A percentile compares a stretch with the other conserved stretches of the same genome.
Evolutionary conservation across 441 rosid genomes (phyloP).

Genomic region (Eruca vesicaria): DNA sequence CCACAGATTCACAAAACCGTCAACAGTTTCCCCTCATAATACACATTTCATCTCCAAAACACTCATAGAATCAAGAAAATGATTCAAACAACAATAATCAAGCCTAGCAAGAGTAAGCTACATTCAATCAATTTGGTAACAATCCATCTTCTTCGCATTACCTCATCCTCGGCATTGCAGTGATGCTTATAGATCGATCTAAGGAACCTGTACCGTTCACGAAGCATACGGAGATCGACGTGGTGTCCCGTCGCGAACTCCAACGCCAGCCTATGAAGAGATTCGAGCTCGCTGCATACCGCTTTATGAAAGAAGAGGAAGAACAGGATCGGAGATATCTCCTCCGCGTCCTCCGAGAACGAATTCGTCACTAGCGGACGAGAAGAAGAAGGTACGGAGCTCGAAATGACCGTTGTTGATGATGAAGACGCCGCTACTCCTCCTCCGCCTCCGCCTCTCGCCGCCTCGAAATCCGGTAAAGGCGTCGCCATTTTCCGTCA

Average conservation of each 20-base stretch:
- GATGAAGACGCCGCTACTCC: conserved; percentile 32
- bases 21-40: conserved; percentile 9
- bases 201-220: conserved; percentile 55
- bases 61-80: conserved; percentile 9
- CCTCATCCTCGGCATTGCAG: conserved; percentile 81
- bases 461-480: conserved; percentile 61
- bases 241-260: conserved; percentile 59
- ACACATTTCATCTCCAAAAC: not conserved
- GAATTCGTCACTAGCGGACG: conserved; percentile 31
- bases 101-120: too few relatives aligned
- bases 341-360: conserved; percentile 40
- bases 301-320: conserved; percentile 69
- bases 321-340: conserved; percentile 62
- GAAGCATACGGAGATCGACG: conserved; percentile 45
- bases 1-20: conserved; percentile 19
- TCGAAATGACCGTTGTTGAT: conserved; percentile 38
- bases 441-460: conserved; percentile 41
- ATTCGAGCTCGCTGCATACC: conserved; percentile 62
- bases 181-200: conserved; percentile 69
- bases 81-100: not conserved
- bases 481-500: conserved; percentile 68
- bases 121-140: not conserved
- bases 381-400: conserved; percentile 32
- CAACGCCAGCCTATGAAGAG: conserved; percentile 63
- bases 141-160: conserved; percentile 25